Conservation (phyloP, 1,284 basidiomycete genomes). For the Trichosporon coremiiforme region DNA sequence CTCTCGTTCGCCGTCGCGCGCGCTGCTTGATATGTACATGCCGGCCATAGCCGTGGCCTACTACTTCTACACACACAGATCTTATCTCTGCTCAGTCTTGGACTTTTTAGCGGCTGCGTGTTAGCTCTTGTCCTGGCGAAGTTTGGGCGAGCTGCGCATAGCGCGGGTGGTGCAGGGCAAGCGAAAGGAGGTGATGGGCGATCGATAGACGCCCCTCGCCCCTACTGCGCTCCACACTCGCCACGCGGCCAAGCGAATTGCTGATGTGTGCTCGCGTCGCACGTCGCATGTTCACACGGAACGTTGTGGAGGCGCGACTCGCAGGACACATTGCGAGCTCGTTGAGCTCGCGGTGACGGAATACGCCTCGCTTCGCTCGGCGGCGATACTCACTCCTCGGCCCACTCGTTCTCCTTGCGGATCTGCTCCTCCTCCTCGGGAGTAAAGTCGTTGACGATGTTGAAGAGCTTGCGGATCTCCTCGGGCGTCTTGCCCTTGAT, state of each 20-base stretch:
- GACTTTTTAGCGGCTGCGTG: slow-evolving; percentile 6
- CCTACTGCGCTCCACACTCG: neutral
- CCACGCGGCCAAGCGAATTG: neutral
- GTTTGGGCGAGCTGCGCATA: neutral
- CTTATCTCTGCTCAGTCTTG: neutral
- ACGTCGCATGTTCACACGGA: neutral
- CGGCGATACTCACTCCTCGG: slow-evolving; percentile 56
- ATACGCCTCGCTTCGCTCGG: neutral
- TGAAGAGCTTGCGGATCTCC: slow-evolving; percentile 85
- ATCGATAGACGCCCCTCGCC: neutral
- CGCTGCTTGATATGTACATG: slow-evolving; percentile 7
- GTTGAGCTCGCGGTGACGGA: neutral
- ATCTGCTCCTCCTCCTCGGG: slow-evolving; percentile 99
- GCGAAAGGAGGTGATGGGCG: neutral
- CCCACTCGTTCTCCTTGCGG: slow-evolving; percentile 93
- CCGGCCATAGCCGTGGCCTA: neutral
- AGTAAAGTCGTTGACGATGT: slow-evolving; percentile 98
- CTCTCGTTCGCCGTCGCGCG: neutral
- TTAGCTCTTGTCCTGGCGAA: neutral
- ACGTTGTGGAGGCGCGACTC: neutral
- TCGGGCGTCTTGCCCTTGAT: slow-evolving; percentile 86
- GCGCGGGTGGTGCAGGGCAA: neutral
- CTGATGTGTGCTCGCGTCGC: no score
- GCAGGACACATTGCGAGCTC: neutral
- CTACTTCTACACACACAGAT: slow-evolving; percentile 18